Base-by-base conservation (phyloP, 2,329 filamentous ascomycete genomes). In the Neofusicoccum laricinum region DNA sequence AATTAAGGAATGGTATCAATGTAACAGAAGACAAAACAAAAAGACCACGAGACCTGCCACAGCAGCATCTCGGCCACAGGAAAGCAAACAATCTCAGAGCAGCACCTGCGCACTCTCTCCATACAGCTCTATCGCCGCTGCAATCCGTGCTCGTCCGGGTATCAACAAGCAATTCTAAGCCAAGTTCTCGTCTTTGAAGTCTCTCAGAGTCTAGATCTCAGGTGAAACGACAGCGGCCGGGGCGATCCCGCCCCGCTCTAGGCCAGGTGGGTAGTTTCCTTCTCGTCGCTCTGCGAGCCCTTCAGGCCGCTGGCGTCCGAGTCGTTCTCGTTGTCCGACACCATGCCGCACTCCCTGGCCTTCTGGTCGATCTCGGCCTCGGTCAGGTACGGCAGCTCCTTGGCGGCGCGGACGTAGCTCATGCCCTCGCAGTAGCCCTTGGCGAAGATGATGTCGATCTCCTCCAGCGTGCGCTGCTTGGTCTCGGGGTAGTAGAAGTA, bases 341-440 rank as follows among this genome's bases (percentile, higher is more conserved):
- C 68, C 63, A 77, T 73, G 1, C 75, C 75, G 64, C 76, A 77
- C 41, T 71, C 66, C 17, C 73, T 67, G 32, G 73, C 73, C 68
- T 85, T 82, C 57, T 78, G 73, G 73, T 87, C 84, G 36, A 87
- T 79, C 68, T 87, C 81, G 49, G 80, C 77, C 10, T 80, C 78
- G 3, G 78, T 74, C 14, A 88, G 75, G 66, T 81, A 78, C 0
- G 86, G 86, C 65, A 89, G 74, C 57, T 87, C 81, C 68, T 83
- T 78, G 32, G 85, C 83, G 6, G 86, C 86, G 67, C 79, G 78
- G 58, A 88, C 85, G 66, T 88, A 87, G 3, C 81, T 84, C 5
- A 85, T 87, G 1, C 85, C 83, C 74, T 88, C 86, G 38, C 79
- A 73, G 67, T 80, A 80, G 14, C 85, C 85, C 77, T 87, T 87